Evolutionary conservation across 371 early-diverging fungal species (phyloP).

Genomic region (Blakeslea trispora): DNA sequence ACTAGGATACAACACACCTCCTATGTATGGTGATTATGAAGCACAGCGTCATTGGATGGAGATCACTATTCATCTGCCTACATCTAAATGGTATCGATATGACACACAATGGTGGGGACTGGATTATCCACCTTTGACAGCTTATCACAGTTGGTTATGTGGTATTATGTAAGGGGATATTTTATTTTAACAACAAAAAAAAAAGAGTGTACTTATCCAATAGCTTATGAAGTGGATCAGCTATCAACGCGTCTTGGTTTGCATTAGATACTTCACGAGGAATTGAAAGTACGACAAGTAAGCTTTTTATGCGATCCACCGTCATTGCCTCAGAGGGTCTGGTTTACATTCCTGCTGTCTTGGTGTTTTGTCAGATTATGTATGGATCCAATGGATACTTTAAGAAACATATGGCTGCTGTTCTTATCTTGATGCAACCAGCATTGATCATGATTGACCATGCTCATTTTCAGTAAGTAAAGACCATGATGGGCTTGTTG

Average conservation of each 20-base stretch:
- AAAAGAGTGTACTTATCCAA: too few species aligned
- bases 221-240: constrained; percentile 57
- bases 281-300: constrained; percentile 68
- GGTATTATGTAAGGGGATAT: constrained; percentile 75
- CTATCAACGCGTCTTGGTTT: constrained; percentile 83
- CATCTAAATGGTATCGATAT: constrained; percentile 85
- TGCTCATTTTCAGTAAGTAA: constrained; percentile 89
- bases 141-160: constrained; percentile 87
- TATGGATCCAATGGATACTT: constrained; percentile 33
- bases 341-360: constrained; percentile 78
- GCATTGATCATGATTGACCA: constrained; percentile 89
- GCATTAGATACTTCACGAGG: constrained; percentile 86
- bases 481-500: too few species aligned
- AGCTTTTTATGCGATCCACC: constrained; percentile 88
- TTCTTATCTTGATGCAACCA: constrained; percentile 80
- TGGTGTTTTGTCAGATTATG: constrained; percentile 56
- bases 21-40: constrained; percentile 94
- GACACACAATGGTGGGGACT: constrained; percentile 92
- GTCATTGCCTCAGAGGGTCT: constrained; percentile 75
- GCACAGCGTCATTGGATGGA: constrained; percentile 99
- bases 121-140: constrained; percentile 96
- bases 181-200: too few species aligned
- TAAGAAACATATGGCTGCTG: constrained; percentile 54
- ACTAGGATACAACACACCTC: constrained; percentile 61
- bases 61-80: constrained; percentile 79